phyloP scores from a whole-genome alignment of 331 rosid genomes.

The Quercus phellos region DNA sequence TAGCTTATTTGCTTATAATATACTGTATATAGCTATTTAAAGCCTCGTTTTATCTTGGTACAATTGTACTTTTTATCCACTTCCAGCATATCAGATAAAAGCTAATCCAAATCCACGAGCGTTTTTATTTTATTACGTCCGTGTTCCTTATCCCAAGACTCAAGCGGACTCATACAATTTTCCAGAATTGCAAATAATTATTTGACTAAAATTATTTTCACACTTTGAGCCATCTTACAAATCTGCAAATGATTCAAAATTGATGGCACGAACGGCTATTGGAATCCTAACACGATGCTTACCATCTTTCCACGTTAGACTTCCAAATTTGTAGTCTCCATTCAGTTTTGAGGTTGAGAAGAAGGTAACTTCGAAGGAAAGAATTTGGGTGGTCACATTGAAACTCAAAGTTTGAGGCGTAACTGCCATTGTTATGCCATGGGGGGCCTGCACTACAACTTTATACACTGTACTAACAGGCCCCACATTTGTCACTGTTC shows the following conservation, averaged over 20 bases:
- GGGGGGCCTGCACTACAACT: constrained; percentile 43
- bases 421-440: constrained; percentile 47
- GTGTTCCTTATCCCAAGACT: not conserved
- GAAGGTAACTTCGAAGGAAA: constrained; percentile 45
- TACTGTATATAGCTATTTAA: no score
- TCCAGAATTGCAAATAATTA: not conserved
- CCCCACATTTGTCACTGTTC: constrained; percentile 67
- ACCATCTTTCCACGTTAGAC: constrained; percentile 66
- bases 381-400: constrained; percentile 21
- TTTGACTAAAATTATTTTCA: not conserved
- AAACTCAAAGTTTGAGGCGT: constrained; percentile 52
- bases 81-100: no score
- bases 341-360: constrained; percentile 37
- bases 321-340: constrained; percentile 63
- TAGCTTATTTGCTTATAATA: no score
- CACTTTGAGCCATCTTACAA: not conserved
- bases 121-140: no score
- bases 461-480: constrained; percentile 29
- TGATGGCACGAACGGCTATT: constrained; percentile 37
- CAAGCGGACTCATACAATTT: not conserved
- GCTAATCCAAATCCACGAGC: no score
- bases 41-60: no score
- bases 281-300: constrained; percentile 57
- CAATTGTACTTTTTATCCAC: no score
- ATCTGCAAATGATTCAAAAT: constrained; percentile 26